Evolutionary conservation across 805 yeast genomes (phyloP), one percentile per base, ranked within the genome.

Genomic region (Kazachstania psychrophila): DNA sequence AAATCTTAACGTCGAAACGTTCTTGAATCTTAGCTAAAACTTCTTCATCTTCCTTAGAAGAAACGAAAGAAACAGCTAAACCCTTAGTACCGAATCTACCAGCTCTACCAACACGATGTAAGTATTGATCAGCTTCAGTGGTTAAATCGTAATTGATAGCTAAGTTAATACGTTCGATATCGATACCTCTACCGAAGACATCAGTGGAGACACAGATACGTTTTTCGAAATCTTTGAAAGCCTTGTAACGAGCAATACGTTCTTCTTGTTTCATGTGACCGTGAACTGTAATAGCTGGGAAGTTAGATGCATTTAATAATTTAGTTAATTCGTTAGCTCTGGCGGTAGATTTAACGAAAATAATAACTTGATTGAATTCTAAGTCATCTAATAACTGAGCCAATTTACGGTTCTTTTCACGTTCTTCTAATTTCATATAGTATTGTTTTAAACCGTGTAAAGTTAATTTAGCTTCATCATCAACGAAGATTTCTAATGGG

Each of bases 31-130:
- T 81, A 56, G 74, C 82, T 63, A 92, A 73, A 29, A 88, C 83
- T 66, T 80, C 85, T 65, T 86, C 87, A 60, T 92, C 98, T 46
- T 79, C 89, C 54, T 77, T 82, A 41, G 79, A 72, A 29, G 92
- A 72, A 38, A 92, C 92, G 48, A 89, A 84, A 28, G 96, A 85
- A 41, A 92, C 74, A 37, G 96, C 94, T 54, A 92, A 77, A 70
- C 98, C 98, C 71, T 89, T 89, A 61, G 98, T 89, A 72, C 98
- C 98, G 56, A 89, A 89, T 75, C 98, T 88, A 69, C 98, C 98
- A 51, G 98, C 98, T 77, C 98, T 87, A 60, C 98, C 98, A 46
- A 89, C 98, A 72, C 98, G 86, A 72, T 89, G 98, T 62, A 89
- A 76, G 68, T 92, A 89, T 67, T 92, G 96, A 66, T 89, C 97